Conservation (phyloP, 306 rosid species). For the Prunus mira region DNA sequence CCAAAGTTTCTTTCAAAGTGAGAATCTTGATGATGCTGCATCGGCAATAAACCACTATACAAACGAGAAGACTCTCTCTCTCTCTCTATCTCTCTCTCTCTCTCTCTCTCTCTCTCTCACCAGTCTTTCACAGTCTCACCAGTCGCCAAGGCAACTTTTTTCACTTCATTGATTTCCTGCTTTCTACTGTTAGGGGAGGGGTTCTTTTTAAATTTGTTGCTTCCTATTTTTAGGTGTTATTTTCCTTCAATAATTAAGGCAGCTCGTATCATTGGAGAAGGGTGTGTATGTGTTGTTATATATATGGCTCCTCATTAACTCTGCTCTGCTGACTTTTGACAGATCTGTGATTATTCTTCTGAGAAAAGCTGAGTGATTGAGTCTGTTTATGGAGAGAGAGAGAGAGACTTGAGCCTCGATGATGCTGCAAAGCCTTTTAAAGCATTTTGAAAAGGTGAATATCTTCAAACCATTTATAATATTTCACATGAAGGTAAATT, state of each 20-base stretch:
- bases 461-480: background rate
- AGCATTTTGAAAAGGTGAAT: background rate
- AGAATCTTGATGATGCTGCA: constrained; percentile 99
- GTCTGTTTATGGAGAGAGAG: background rate
- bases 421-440: background rate
- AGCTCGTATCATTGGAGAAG: background rate
- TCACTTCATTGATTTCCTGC: constrained; percentile 12
- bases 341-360: constrained; percentile 56
- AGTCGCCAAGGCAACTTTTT: background rate
- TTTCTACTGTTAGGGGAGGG: constrained; percentile 29
- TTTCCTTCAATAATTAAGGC: background rate
- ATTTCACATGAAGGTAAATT: background rate
- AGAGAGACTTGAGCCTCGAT: background rate
- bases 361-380: constrained; percentile 6
- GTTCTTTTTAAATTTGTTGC: background rate
- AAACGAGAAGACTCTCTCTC: background rate
- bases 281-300: background rate
- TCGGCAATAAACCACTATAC: constrained; percentile 74
- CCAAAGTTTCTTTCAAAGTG: constrained; percentile 34
- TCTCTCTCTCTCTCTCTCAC: background rate
- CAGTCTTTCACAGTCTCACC: background rate
- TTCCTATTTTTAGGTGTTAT: constrained; percentile 12
- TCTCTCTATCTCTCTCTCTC: no score
- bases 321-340: constrained; percentile 18
- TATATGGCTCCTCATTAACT: constrained; percentile 1